Percentiles rank a stretch among this genome's conserved stretches.
Conservation (phyloP, 345 rosid genomes). For the Schrenkiella parvula region DNA sequence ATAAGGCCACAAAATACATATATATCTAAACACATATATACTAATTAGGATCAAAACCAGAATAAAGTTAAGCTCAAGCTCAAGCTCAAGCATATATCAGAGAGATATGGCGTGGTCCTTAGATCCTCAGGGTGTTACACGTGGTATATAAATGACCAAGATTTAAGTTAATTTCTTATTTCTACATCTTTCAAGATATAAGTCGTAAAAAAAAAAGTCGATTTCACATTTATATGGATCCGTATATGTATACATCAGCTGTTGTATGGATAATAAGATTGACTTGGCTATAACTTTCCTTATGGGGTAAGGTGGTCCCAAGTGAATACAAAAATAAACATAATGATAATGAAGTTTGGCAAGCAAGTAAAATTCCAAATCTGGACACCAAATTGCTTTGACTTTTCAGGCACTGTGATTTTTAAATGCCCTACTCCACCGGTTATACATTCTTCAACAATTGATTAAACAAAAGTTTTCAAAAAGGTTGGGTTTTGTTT, state of each 20-base stretch:
- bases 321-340: background rate
- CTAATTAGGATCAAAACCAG: background rate
- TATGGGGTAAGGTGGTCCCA: background rate
- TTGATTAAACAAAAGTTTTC: background rate
- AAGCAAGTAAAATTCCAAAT: background rate
- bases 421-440: background rate
- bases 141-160: background rate
- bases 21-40: background rate
- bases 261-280: background rate
- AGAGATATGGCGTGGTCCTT: background rate
- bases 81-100: background rate
- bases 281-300: background rate
- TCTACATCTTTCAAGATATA: too few species aligned
- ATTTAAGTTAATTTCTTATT: too few species aligned
- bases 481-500: background rate
- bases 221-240: too few species aligned
- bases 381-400: background rate
- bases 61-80: background rate
- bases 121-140: constrained; percentile 2
- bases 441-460: background rate
- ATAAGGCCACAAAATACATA: constrained; percentile 4
- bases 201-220: too few species aligned
- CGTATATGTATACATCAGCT: background rate
- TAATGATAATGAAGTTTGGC: background rate
- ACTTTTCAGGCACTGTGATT: background rate